A percentile compares a stretch with the other conserved stretches of the same genome.
Conservation (phyloP, 2,329 filamentous ascomycete species). For the Cordyceps pruinosa region DNA sequence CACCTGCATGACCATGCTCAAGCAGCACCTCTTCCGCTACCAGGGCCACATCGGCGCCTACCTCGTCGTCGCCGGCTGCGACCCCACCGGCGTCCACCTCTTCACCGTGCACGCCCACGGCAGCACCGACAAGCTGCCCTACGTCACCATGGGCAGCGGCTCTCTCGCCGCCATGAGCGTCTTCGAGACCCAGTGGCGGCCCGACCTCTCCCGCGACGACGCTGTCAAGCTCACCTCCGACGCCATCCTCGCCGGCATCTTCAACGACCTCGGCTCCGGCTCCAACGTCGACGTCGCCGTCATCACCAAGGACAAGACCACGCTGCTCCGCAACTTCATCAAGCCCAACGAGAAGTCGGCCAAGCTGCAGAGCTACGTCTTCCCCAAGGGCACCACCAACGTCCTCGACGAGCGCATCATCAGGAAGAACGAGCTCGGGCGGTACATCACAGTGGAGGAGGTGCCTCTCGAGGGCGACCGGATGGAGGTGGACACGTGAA, state of each 20-base stretch:
- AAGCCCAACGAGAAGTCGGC: conserved; percentile 84
- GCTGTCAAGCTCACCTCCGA: conserved; percentile 78
- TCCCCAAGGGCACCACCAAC: conserved; percentile 86
- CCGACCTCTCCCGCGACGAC: conserved; percentile 65
- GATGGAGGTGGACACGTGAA: conserved; percentile 62
- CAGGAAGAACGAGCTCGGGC: conserved; percentile 85
- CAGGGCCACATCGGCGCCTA: conserved; percentile 98
- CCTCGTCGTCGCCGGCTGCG: conserved; percentile 91
- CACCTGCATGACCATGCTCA: conserved; percentile 98
- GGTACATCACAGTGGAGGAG: conserved; percentile 89
- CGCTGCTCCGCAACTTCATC: conserved; percentile 84
- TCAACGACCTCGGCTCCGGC: conserved; percentile 94
- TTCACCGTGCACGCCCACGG: conserved; percentile 99
- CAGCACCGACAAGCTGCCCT: conserved; percentile 95
- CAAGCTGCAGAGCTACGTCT: conserved; percentile 92
- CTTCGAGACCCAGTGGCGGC: conserved; percentile 94
- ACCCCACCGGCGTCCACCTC: conserved; percentile 88
- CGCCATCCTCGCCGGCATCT: conserved; percentile 93
- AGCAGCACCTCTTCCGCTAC: conserved; percentile 98
- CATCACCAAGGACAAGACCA: conserved; percentile 93
- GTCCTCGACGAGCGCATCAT: conserved; percentile 95
- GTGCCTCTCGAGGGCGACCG: conserved; percentile 62
- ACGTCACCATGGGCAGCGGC: conserved; percentile 97
- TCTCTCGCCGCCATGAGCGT: conserved; percentile 96
- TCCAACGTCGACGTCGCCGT: conserved; percentile 96